Evolutionary conservation across 2,329 filamentous ascomycete genomes (phyloP), one percentile per base, ranked within the genome.

Genomic region (Trichoderma oligosporum): DNA sequence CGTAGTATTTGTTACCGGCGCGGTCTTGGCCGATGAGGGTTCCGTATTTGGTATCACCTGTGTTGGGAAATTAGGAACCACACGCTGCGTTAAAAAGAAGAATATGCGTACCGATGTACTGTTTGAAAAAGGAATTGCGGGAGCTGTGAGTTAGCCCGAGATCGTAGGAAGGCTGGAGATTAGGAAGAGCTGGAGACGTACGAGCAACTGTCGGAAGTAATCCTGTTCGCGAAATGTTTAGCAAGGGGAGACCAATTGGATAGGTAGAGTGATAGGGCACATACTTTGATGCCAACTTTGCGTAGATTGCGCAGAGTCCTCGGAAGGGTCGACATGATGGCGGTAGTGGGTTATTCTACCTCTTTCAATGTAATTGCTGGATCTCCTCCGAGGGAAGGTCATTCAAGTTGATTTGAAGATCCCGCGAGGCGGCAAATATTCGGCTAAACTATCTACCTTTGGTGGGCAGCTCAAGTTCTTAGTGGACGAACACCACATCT

Each of bases 1-100:
- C 94, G 73, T 84, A 99, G 82, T 82, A 99, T 79, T 96, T 97
- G 85, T 99, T 99, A 74, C 94, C 95, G 72, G 86, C 95, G 74
- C 86, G 84, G 79, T 99, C 94, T 69, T 78, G 83, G 67, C 87
- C 94, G 64, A 99, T 84, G 65, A 96, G 81, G 41, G 83, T 85
- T 69, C 94, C 95, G 70, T 88, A 86, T 80, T 99, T 99, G 75
- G 94, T 99, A 77, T 99, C 94, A 79, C 93, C 92, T 94, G 42
- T 29, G 16, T 25, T 41, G 36, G 11, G 22, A 14, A 11, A 46
- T 57, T 18, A 57, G 54, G 22, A 18, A 14, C 4, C n/a, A 8
- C 12, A 4, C 7, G 29, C 14, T 4, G 25, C 16, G 20, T 2
- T 1, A 1, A 52, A 27, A 3, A 38, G 20, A 16, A 4, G 16